These are phyloP conservation scores for Candida wancherniae DNA, from an alignment of 805 yeast genomes.

Conservation along the genomic window DNA sequence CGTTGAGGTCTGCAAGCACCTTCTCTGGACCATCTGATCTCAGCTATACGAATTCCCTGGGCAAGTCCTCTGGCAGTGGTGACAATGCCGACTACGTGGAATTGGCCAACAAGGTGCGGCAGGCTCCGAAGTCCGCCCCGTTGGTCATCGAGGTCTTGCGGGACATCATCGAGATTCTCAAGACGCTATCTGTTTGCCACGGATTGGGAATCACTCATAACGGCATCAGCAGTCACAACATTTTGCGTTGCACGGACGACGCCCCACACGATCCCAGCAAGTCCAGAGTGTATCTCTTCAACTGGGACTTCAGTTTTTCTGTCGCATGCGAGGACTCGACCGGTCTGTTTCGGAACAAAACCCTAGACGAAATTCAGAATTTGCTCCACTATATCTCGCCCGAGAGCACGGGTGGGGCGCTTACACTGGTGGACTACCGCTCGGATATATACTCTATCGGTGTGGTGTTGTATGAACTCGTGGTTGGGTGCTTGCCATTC, in stretches of 20 bases:
- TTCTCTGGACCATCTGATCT: constrained; percentile 11
- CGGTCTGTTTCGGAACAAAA: constrained; percentile 39
- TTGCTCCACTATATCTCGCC: constrained; percentile 48
- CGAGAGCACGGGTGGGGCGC: constrained; percentile 40
- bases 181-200: constrained; percentile 26
- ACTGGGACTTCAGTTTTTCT: constrained; percentile 47
- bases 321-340: constrained; percentile 38
- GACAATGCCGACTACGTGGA: constrained; percentile 14
- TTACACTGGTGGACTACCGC: constrained; percentile 38
- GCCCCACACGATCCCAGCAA: neutral
- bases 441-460: constrained; percentile 49
- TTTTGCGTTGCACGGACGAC: constrained; percentile 31
- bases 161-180: constrained; percentile 22
- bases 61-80: constrained; percentile 5
- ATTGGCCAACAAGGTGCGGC: constrained; percentile 13
- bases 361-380: constrained; percentile 32
- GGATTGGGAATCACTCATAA: constrained; percentile 43
- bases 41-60: constrained; percentile 8
- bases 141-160: constrained; percentile 19
- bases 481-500: constrained; percentile 44
- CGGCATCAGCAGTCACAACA: constrained; percentile 37
- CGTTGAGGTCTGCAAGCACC: constrained; percentile 10
- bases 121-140: constrained; percentile 16
- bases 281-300: constrained; percentile 32
- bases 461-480: constrained; percentile 44